These are phyloP conservation scores for Saccharomycopsis sp. DNA, from an alignment of 805 yeast genomes.

Conservation along the genomic window DNA sequence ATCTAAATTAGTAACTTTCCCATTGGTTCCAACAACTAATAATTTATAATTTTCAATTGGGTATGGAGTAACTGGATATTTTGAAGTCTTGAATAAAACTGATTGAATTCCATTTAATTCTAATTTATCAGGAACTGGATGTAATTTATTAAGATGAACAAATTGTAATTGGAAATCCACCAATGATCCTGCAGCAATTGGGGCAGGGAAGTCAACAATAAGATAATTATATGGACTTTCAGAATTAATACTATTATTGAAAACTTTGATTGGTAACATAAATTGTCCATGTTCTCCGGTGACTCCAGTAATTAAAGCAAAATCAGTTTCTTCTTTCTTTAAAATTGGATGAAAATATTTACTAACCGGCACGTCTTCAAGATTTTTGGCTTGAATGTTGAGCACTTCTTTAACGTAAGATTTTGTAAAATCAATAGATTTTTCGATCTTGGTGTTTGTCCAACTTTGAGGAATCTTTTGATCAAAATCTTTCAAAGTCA, in stretches of 20 bases:
- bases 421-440: slow-evolving; percentile 53
- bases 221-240: slow-evolving; percentile 28
- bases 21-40: slow-evolving; percentile 32
- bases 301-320: slow-evolving; percentile 20
- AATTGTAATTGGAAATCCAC: slow-evolving; percentile 38
- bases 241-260: slow-evolving; percentile 11
- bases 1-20: slow-evolving; percentile 36
- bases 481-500: no score
- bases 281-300: background rate
- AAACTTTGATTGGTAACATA: slow-evolving; percentile 11
- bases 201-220: slow-evolving; percentile 44
- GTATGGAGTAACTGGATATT: slow-evolving; percentile 54
- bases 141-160: slow-evolving; percentile 36
- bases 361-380: slow-evolving; percentile 39
- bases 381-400: slow-evolving; percentile 48
- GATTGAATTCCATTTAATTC: slow-evolving; percentile 52
- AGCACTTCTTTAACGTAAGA: slow-evolving; percentile 56
- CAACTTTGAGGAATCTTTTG: slow-evolving; percentile 19
- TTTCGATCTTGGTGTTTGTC: slow-evolving; percentile 46
- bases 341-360: slow-evolving; percentile 56
- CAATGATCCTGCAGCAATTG: slow-evolving; percentile 46
- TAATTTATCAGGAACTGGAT: slow-evolving; percentile 57
- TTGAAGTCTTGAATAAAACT: slow-evolving; percentile 42
- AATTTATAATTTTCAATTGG: slow-evolving; percentile 38
- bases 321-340: slow-evolving; percentile 28